Conservation (phyloP, 2,329 filamentous ascomycete species). For the Penicillium vulpinum region DNA sequence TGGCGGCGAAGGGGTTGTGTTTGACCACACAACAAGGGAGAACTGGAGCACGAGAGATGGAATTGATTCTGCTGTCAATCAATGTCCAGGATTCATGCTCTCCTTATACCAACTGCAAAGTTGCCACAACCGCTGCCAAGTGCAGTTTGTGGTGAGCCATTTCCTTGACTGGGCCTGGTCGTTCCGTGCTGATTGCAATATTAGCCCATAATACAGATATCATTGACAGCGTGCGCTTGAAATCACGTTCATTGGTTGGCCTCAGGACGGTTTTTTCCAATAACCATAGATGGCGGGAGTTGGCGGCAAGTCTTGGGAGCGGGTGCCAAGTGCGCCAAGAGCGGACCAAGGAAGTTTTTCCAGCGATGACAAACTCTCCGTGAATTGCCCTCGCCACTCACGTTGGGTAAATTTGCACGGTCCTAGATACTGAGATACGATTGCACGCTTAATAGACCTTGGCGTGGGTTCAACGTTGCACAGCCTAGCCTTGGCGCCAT, state of each 20-base stretch:
- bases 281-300: neutral
- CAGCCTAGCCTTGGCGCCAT: conserved; percentile 8
- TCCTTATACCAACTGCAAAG: conserved; percentile 3
- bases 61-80: neutral
- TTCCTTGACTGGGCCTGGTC: neutral
- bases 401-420: neutral
- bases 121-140: conserved; percentile 5
- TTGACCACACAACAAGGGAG: neutral
- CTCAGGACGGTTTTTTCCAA: neutral
- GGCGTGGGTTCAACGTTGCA: neutral
- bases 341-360: conserved; percentile 7
- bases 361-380: neutral
- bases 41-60: neutral
- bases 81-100: neutral
- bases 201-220: conserved; percentile 1
- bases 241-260: neutral
- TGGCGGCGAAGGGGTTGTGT: conserved; percentile 7
- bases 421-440: neutral
- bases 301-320: conserved; percentile 7
- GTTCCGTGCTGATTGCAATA: neutral
- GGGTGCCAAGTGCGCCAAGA: conserved; percentile 16
- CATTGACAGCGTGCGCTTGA: conserved; percentile 1
- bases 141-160: conserved; percentile 1
- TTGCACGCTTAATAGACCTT: conserved; percentile 8
- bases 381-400: neutral